Conservation (phyloP, 257 asterid genomes). For the Solanum pennellii region DNA sequence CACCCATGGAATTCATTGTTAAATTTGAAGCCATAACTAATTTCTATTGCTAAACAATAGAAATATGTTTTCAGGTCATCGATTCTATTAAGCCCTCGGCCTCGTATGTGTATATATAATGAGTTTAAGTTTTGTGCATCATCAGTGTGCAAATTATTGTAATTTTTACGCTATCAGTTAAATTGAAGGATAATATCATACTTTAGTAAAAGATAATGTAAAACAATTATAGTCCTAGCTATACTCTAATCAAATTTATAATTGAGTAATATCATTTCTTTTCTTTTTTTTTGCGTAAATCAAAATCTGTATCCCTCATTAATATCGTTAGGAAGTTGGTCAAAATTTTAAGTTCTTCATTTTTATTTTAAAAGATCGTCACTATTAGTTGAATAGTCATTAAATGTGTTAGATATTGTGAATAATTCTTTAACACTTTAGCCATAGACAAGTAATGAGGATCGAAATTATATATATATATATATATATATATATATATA, state of each 20-base stretch:
- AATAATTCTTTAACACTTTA: background rate
- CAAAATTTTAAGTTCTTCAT: background rate
- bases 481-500: too few species aligned
- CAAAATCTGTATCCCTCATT: background rate
- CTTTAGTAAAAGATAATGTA: background rate
- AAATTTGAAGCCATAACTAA: background rate
- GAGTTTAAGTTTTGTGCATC: background rate
- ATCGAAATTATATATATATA: background rate
- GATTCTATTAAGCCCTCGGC: too few species aligned
- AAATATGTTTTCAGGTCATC: background rate
- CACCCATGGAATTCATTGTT: background rate
- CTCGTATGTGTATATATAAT: too few species aligned
- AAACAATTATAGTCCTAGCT: background rate
- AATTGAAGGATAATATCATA: background rate
- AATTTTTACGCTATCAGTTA: too few species aligned
- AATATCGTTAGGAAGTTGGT: background rate
- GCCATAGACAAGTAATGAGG: background rate
- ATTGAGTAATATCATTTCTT: too few species aligned
- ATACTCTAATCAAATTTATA: background rate
- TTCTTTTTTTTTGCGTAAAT: background rate
- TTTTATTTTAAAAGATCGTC: background rate
- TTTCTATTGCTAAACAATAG: background rate
- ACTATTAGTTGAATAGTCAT: background rate
- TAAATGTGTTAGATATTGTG: background rate
- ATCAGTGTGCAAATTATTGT: too few species aligned